These are phyloP conservation scores for Lentinus polychrous DNA, from an alignment of 1,284 basidiomycete genomes.

Conservation along the genomic window DNA sequence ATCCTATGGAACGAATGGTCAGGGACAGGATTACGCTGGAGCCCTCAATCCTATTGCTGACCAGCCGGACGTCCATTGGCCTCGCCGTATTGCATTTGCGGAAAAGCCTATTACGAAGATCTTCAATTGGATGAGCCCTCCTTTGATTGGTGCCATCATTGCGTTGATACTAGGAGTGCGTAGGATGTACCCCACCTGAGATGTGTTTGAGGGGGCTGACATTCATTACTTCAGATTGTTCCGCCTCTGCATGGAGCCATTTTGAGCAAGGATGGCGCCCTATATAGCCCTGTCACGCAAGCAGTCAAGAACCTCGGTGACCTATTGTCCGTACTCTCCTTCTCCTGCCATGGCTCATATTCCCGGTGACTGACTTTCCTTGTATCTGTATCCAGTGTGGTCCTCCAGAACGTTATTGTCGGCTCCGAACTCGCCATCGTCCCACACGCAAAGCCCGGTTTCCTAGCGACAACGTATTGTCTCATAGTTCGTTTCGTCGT, in stretches of 20 bases:
- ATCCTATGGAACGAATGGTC: conserved; percentile 6
- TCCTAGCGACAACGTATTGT: conserved; percentile 18
- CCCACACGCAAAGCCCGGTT: conserved; percentile 17
- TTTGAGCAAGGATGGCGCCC: conserved; percentile 17
- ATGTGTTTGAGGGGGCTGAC: no score
- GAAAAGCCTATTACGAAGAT: conserved; percentile 19
- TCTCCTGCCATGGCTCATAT: not conserved
- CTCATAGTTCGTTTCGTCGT: conserved; percentile 23
- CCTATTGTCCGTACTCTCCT: conserved; percentile 21
- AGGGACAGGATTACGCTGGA: conserved; percentile 5
- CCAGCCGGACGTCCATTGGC: conserved; percentile 22
- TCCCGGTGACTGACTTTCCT: not conserved
- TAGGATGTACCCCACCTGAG: no score
- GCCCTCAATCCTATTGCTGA: conserved; percentile 21
- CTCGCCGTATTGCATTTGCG: conserved; percentile 11
- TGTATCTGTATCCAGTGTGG: conserved; percentile 15
- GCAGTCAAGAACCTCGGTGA: conserved; percentile 23
- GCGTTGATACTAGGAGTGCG: conserved; percentile 24
- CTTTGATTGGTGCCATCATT: conserved; percentile 24
- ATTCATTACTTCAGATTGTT: conserved; percentile 15
- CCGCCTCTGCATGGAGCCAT: conserved; percentile 19
- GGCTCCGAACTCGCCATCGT: conserved; percentile 25
- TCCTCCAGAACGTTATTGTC: conserved; percentile 25
- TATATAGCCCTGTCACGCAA: conserved; percentile 23
- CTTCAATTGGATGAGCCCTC: conserved; percentile 18